Conservation (phyloP, 768 basidiomycete species). For the Lentinula sp. region DNA sequence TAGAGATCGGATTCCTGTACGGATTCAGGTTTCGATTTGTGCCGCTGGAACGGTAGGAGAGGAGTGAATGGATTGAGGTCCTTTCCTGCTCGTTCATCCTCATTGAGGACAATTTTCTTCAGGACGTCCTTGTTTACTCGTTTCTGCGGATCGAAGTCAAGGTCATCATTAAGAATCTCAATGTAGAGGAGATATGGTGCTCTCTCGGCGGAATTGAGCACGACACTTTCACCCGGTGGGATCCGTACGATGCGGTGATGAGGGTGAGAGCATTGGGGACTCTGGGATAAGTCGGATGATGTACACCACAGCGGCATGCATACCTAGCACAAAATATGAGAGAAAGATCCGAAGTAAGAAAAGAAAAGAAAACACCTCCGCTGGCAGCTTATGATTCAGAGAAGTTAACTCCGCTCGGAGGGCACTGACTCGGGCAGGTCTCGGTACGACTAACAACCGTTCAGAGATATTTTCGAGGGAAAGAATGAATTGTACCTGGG, state of each 20-base stretch:
- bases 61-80: constrained; percentile 44
- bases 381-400: constrained; percentile 92
- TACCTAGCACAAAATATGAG: constrained; percentile 36
- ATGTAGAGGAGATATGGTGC: constrained; percentile 91
- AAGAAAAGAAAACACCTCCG: constrained; percentile 57
- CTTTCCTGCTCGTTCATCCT: constrained; percentile 50
- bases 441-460: constrained; percentile 84
- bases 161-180: constrained; percentile 84
- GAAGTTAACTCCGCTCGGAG: constrained; percentile 92
- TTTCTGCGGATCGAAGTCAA: constrained; percentile 87
- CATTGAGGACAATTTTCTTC: constrained; percentile 66
- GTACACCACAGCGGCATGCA: constrained; percentile 88
- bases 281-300: constrained; percentile 53
- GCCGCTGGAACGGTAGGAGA: constrained; percentile 12
- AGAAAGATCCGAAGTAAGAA: not conserved
- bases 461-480: constrained; percentile 91
- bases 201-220: constrained; percentile 94
- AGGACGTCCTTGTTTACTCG: constrained; percentile 83
- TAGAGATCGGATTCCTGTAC: constrained; percentile 23
- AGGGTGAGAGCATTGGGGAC: constrained; percentile 41
- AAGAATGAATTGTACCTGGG: constrained; percentile 79
- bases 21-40: constrained; percentile 16
- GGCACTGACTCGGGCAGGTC: constrained; percentile 93
- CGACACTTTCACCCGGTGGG: constrained; percentile 95
- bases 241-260: constrained; percentile 97